Evolutionary conservation across 495 filamentous ascomycete genomes (phyloP), one percentile per base, ranked within the genome.

Genomic region (Lepidopterella palustris): DNA sequence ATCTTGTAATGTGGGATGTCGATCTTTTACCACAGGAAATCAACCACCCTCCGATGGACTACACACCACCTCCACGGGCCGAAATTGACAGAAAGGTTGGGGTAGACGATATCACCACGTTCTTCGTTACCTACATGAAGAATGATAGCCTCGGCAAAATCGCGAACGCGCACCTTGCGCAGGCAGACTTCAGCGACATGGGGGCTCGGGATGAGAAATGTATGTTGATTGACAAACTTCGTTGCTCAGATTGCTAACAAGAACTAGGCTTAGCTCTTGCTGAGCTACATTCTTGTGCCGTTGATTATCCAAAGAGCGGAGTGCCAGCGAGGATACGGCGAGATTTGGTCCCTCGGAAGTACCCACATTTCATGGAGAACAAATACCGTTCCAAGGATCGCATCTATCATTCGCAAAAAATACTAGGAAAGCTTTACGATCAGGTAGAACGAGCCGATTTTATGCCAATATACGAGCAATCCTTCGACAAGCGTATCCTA

Each of bases 71-170:
- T 3, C 70, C 73, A 15, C 75, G 77, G 15, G 75, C 82, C 29
- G 55, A 65, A 29, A 73, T 86, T 4, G 70, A 80, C 5, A 72
- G 79, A 3, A 74, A 82, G 18, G 87, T 96, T 6, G 81, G 77
- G 0, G 75, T 87, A 0, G 74, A 82, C 15, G 86, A 91, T 56
- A 79, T 97, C 42, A 87, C 81, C 2, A 77, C 81, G 0, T 97
- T 97, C 73, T 99, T 97, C 66, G 88, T 96, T 8, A 81, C 77
- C 0, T 96, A 92, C 68, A 96, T 99, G 84, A 95, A 95, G 71
- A 90, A 95, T 62, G 89, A 97, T 70, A 79, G 79, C 25, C 78
- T 98, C 18, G 82, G 83, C 4, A 76, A 73, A 31, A 95, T 98
- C 63, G 93, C 93, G 0, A 83, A 84, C 64, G 84, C 91, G 0